These are phyloP conservation scores for Corymbia citriodora DNA, from an alignment of 441 rosid genomes.

Conservation along the genomic window DNA sequence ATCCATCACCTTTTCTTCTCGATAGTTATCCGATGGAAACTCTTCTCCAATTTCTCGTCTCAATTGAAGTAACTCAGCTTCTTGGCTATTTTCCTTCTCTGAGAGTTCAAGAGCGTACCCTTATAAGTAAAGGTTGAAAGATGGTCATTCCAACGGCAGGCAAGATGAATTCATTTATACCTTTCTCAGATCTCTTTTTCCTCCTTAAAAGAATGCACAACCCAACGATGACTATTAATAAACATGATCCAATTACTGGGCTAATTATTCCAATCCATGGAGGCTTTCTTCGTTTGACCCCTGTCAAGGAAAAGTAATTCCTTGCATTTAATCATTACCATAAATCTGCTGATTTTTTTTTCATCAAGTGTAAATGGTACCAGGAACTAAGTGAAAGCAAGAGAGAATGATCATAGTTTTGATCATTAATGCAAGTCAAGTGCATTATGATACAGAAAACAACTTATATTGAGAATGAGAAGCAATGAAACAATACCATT, in stretches of 20 bases:
- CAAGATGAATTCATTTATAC: neutral
- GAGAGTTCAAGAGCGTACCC: neutral
- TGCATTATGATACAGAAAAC: neutral
- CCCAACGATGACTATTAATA: too few relatives aligned
- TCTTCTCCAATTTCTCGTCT: neutral
- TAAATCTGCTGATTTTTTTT: neutral
- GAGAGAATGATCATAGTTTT: neutral
- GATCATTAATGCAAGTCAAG: neutral
- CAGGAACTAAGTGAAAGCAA: neutral
- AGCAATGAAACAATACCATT: neutral
- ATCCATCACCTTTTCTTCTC: neutral
- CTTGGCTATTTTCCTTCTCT: neutral
- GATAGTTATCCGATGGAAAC: neutral
- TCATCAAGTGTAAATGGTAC: neutral
- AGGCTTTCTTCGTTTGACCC: neutral
- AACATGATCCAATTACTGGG: neutral
- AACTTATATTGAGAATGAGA: neutral
- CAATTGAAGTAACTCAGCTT: neutral
- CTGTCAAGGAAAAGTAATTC: neutral
- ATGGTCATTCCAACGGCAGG: neutral
- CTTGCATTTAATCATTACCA: neutral
- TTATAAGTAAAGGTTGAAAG: neutral
- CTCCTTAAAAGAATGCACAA: neutral
- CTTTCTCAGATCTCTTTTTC: neutral
- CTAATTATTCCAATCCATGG: neutral